Conservation (phyloP, 345 rosid species). For the Citrus reticulata region DNA sequence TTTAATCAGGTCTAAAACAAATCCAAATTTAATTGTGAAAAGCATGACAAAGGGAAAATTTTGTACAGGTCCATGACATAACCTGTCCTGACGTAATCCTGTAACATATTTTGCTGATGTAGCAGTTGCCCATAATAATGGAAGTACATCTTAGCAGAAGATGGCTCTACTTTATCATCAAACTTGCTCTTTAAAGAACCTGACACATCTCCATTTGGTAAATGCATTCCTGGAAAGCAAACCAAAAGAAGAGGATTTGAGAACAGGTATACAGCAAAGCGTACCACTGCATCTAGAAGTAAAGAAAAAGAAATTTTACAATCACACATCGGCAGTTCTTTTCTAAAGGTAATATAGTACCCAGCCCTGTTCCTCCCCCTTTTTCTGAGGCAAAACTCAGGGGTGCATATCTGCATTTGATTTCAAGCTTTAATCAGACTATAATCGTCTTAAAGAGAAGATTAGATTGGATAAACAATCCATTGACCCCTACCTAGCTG, state of each 20-base stretch:
- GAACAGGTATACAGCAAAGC: neutral
- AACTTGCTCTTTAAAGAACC: conserved; percentile 66
- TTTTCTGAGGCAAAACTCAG: neutral
- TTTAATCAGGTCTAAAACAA: conserved; percentile 1
- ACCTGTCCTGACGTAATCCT: conserved; percentile 99
- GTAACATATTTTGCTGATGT: conserved; percentile 98
- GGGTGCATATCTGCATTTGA: too few species aligned
- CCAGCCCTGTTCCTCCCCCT: neutral
- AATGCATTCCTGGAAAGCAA: conserved; percentile 35
- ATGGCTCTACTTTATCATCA: conserved; percentile 79
- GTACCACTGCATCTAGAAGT: neutral
- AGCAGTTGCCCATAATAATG: conserved; percentile 96
- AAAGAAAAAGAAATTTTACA: neutral
- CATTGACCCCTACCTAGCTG: neutral
- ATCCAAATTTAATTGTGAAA: neutral
- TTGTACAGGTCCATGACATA: conserved; percentile 13
- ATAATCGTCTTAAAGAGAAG: neutral
- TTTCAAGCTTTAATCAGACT: neutral
- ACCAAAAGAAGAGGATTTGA: conserved; percentile 15
- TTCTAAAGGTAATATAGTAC: neutral
- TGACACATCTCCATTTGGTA: conserved; percentile 54
- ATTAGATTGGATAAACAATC: neutral
- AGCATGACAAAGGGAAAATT: conserved; percentile 1
- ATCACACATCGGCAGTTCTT: neutral
- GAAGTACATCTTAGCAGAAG: conserved; percentile 98